These are phyloP conservation scores for Boletus sp. DNA, from an alignment of 768 basidiomycete species.

Conservation along the genomic window DNA sequence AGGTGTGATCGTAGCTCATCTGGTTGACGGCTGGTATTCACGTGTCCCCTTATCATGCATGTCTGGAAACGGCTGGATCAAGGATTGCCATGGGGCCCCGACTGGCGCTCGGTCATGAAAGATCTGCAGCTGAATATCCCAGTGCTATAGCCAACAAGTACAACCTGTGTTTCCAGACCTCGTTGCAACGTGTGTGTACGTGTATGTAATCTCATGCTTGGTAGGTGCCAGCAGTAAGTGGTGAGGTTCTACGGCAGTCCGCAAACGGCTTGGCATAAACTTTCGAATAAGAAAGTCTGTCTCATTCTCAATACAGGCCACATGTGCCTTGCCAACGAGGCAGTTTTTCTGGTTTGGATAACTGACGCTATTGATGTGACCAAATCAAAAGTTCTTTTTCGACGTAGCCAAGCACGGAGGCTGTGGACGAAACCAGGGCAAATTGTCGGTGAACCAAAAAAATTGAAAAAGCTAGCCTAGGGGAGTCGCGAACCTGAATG, in stretches of 20 bases:
- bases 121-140: slow-evolving; percentile 28
- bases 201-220: slow-evolving; percentile 27
- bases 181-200: slow-evolving; percentile 17
- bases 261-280: slow-evolving; percentile 13
- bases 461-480: slow-evolving; percentile 2
- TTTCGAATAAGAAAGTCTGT: slow-evolving; percentile 13
- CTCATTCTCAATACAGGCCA: slow-evolving; percentile 6
- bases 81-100: slow-evolving; percentile 27
- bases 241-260: slow-evolving; percentile 20
- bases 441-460: slow-evolving; percentile 6
- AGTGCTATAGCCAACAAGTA: slow-evolving; percentile 21
- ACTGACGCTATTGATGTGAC: slow-evolving; percentile 13
- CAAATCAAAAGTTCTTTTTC: slow-evolving; percentile 12
- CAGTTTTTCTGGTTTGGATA: slow-evolving; percentile 9
- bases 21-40: slow-evolving; percentile 22
- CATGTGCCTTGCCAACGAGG: slow-evolving; percentile 19
- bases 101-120: slow-evolving; percentile 38
- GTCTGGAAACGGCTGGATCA: slow-evolving; percentile 38
- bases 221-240: slow-evolving; percentile 23
- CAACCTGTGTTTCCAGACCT: slow-evolving; percentile 12
- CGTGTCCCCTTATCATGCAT: slow-evolving; percentile 21
- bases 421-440: slow-evolving; percentile 14
- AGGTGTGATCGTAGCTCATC: slow-evolving; percentile 27
- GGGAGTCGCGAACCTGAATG: slow-evolving; percentile 25
- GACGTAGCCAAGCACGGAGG: slow-evolving; percentile 13